A percentile compares a stretch with the other conserved stretches of the same genome.
Conservation (phyloP, 495 filamentous ascomycete genomes). For the Aspergillus bertholletiae region DNA sequence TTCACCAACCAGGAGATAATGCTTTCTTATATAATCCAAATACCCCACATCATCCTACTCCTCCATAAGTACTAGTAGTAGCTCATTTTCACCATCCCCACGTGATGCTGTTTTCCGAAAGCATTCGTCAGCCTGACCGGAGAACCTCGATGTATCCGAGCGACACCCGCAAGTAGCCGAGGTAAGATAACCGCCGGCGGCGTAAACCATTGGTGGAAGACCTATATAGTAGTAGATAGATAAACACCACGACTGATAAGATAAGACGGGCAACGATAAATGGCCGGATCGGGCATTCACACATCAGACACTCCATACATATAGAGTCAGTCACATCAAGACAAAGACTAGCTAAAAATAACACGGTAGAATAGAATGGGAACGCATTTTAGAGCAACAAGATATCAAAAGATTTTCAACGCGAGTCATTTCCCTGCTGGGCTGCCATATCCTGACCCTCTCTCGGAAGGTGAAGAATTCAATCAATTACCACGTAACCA, state of each 20-base stretch:
- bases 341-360: constrained; percentile 7
- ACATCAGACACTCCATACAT: neutral
- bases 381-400: neutral
- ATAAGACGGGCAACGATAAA: neutral
- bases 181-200: neutral
- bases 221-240: neutral
- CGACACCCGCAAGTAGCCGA: too few species aligned
- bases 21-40: neutral
- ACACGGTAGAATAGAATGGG: constrained; percentile 7
- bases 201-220: too few species aligned
- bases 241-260: constrained; percentile 2
- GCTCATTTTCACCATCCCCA: too few species aligned
- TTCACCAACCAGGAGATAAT: neutral
- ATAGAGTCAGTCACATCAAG: neutral
- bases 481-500: constrained; percentile 1
- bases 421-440: neutral
- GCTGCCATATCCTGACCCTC: neutral
- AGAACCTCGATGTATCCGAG: too few species aligned
- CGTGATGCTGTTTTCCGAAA: too few species aligned
- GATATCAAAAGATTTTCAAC: neutral
- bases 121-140: too few species aligned
- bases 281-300: neutral
- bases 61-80: too few species aligned
- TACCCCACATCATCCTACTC: too few species aligned
- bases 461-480: neutral